These are phyloP conservation scores for Fusarium sarcochroum DNA, from an alignment of 2,329 filamentous ascomycete species.

Conservation along the genomic window DNA sequence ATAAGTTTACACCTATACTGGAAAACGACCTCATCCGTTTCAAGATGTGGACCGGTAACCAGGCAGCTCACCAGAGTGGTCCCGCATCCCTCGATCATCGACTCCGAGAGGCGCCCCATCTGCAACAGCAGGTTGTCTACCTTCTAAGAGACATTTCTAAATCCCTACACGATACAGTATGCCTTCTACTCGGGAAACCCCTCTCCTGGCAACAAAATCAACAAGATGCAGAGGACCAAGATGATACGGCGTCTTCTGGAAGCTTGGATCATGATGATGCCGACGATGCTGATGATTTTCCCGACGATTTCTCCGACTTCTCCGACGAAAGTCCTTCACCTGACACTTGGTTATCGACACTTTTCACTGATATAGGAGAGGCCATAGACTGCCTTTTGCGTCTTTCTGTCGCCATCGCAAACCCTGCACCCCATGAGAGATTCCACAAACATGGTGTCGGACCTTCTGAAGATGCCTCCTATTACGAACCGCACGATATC, in stretches of 20 bases:
- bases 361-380: conserved; percentile 41
- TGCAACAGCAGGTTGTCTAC: conserved; percentile 37
- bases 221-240: fast-evolving
- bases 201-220: fast-evolving
- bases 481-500: conserved; percentile 48
- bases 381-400: conserved; percentile 53
- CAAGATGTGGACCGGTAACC: conserved; percentile 43
- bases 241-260: fast-evolving
- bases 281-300: too few relatives aligned
- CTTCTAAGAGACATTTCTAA: conserved; percentile 41
- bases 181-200: fast-evolving
- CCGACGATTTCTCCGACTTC: too few relatives aligned
- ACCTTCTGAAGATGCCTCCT: conserved; percentile 34
- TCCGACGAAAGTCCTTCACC: neutral
- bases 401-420: conserved; percentile 55
- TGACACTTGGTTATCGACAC: conserved; percentile 35
- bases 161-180: conserved; percentile 5
- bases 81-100: conserved; percentile 36
- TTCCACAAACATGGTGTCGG: conserved; percentile 32
- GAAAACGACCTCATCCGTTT: conserved; percentile 20
- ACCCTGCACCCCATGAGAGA: conserved; percentile 55
- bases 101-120: conserved; percentile 36
- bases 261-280: too few relatives aligned
- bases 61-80: conserved; percentile 33
- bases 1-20: fast-evolving